Percentiles rank a stretch among this genome's conserved stretches.
Conservation (phyloP, 768 basidiomycete genomes). For the Rhodosporidiobolus odoratus region DNA sequence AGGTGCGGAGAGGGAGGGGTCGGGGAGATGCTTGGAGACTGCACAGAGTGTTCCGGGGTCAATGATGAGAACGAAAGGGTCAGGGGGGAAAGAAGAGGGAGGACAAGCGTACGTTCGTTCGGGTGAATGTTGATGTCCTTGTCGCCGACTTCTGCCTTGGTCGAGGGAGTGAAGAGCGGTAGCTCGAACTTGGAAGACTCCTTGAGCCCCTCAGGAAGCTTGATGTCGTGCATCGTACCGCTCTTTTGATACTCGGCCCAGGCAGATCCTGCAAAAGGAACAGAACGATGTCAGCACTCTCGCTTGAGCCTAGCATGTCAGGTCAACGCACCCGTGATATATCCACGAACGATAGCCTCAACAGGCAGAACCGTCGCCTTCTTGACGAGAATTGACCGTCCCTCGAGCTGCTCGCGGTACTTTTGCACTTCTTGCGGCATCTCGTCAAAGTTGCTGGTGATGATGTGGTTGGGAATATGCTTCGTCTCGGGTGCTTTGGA, state of each 20-base stretch:
- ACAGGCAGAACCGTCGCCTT: conserved; percentile 46
- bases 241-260: conserved; percentile 88
- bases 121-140: conserved; percentile 97
- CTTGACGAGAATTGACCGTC: conserved; percentile 78
- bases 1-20: conserved; percentile 34
- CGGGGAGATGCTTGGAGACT: conserved; percentile 31
- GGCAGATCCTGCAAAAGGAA: conserved; percentile 67
- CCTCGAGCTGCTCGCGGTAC: conserved; percentile 71
- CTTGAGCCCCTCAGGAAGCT: conserved; percentile 65
- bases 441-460: conserved; percentile 66
- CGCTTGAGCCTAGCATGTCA: background rate
- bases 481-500: conserved; percentile 51
- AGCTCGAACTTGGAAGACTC: conserved; percentile 77
- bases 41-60: background rate
- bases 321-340: conserved; percentile 73
- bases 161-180: conserved; percentile 91
- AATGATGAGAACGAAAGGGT: background rate
- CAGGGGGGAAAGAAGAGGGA: background rate
- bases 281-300: background rate
- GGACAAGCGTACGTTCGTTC: conserved; percentile 56
- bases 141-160: conserved; percentile 86
- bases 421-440: conserved; percentile 76
- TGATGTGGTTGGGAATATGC: conserved; percentile 61
- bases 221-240: conserved; percentile 81
- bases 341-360: conserved; percentile 93